Evolutionary conservation across 2,329 filamentous ascomycete species (phyloP), one percentile per base, ranked within the genome.

Genomic region (Monilinia fructicola): DNA sequence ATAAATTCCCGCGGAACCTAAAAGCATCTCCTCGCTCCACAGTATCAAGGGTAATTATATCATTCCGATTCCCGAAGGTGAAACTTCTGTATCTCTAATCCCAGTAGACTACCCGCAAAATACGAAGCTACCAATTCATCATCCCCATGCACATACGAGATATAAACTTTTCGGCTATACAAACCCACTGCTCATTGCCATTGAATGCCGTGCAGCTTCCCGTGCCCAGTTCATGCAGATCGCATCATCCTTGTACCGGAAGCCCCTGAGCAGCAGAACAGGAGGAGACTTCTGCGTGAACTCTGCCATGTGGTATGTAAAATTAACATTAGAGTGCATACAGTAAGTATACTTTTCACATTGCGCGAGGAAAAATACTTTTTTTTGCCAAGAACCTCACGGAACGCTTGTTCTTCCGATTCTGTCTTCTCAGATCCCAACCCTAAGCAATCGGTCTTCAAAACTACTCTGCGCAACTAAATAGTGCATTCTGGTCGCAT

Each of bases 91-190:
- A 12, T 26, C 23, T 0, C 48, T 3, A 6, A 26, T 26, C 48
- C 48, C 48, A 52, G 23, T 52, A 52, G 48, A 23, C 23, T 50
- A 10, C 23, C n/a, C 10, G n/a, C n/a, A 50, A 10, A 50, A 50
- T 50, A 50, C 46, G n/a, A 50, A 23, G 12, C 4, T 23, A n/a
- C 46, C n/a, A 50, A 50, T 50, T 50, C 46, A 9, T 26, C 48
- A 12, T 14, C n/a, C 48, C n/a, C 12, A 52, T 52, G 1, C 10
- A 12, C 48, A 52, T 52, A 52, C 48, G 48, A 52, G 48, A 52
- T 52, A 52, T 52, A 52, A 52, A 52, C 48, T 52, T 52, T 52
- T 26, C 48, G 48, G 48, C 23, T 52, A 26, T 52, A 14, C n/a
- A 26, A 26, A 52, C 6, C 46, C 46, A 40, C 38, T 40, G 11